A percentile compares a stretch with the other conserved stretches of the same genome.
Conservation (phyloP, 345 rosid species). For the Syzygium aromaticum region DNA sequence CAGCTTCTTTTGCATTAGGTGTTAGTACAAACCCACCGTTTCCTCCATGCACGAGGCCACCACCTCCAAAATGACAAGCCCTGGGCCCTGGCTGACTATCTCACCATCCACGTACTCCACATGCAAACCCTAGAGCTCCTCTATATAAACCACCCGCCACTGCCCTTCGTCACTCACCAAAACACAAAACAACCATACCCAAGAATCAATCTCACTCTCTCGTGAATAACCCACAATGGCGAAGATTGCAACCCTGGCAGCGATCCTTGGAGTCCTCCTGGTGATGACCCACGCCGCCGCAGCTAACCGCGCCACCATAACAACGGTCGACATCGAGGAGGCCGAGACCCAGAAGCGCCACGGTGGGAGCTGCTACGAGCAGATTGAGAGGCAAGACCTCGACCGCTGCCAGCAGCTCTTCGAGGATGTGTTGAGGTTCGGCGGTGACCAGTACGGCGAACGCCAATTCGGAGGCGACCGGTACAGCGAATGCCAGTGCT, state of each 20-base stretch:
- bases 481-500: not conserved
- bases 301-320: slow-evolving; percentile 19
- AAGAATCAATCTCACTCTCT: not conserved
- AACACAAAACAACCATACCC: not conserved
- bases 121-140: slow-evolving; percentile 8
- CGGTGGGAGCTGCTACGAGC: slow-evolving; percentile 4
- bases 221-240: slow-evolving; percentile 3
- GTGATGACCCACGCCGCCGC: slow-evolving; percentile 4
- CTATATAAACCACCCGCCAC: slow-evolving; percentile 1
- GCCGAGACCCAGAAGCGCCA: not conserved
- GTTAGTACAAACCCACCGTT: not conserved
- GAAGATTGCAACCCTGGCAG: slow-evolving; percentile 11
- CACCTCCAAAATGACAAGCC: not conserved
- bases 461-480: too few relatives aligned
- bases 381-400: slow-evolving; percentile 21
- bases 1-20: not conserved
- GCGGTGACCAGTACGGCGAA: not conserved
- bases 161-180: not conserved
- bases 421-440: not conserved
- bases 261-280: slow-evolving; percentile 9
- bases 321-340: slow-evolving; percentile 14
- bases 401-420: slow-evolving; percentile 19
- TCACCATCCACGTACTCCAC: slow-evolving; percentile 13
- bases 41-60: not conserved
- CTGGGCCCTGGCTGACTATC: not conserved